Percentiles rank a stretch among this genome's conserved stretches.
phyloP scores from a whole-genome alignment of 2,329 filamentous ascomycete genomes.

The Arthrobotrys sphaeroides region DNA sequence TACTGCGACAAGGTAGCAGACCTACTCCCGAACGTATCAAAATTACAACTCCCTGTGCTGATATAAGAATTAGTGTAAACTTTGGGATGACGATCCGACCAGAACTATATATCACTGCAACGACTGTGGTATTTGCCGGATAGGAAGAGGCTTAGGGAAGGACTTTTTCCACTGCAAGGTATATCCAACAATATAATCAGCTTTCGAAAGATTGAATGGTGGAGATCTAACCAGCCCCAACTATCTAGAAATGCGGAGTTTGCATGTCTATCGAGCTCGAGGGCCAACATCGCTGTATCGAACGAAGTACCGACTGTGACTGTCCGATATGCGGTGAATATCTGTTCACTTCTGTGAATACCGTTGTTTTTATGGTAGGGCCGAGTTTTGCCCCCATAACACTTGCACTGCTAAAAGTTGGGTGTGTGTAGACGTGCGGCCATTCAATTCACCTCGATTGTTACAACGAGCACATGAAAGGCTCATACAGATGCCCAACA shows the following conservation, averaged over 20 bases:
- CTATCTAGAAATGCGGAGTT: constrained; percentile 80
- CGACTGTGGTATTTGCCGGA: constrained; percentile 94
- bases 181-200: constrained; percentile 57
- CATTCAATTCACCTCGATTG: constrained; percentile 94
- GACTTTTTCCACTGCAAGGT: constrained; percentile 99
- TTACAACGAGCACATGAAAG: constrained; percentile 85
- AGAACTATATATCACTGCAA: constrained; percentile 96
- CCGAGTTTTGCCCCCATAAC: neutral
- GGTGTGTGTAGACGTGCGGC: constrained; percentile 71
- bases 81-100: constrained; percentile 92
- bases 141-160: constrained; percentile 89
- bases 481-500: constrained; percentile 91
- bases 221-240: constrained; percentile 6
- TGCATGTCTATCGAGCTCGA: constrained; percentile 91
- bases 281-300: constrained; percentile 89
- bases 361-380: constrained; percentile 84
- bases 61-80: constrained; percentile 71
- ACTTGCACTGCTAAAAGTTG: neutral
- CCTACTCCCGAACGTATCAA: neutral
- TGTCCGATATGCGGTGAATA: constrained; percentile 97
- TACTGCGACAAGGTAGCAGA: constrained; percentile 76
- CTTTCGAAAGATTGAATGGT: neutral
- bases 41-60: neutral
- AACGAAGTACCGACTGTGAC: constrained; percentile 91
- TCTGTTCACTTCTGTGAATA: constrained; percentile 88